Evolutionary conservation across 495 filamentous ascomycete genomes (phyloP).

Genomic region (Penicillium atrosanguineum): DNA sequence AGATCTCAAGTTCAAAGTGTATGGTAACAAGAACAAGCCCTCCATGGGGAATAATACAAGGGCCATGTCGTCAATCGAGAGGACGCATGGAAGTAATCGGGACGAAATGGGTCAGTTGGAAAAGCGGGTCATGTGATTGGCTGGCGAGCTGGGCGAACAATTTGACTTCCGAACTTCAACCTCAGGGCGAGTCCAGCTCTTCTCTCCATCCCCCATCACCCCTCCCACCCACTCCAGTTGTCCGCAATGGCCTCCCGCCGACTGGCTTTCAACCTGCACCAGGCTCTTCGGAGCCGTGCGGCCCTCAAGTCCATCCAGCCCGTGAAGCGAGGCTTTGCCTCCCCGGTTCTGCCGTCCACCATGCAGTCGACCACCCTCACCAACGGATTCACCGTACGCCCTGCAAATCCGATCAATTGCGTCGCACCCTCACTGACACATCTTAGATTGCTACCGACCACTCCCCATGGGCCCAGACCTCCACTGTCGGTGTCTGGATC

Average conservation of each 20-base stretch:
- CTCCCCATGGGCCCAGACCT: conserved; percentile 97
- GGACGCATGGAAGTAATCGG: conserved; percentile 35
- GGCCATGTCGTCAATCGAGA: not conserved
- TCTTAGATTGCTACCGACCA: conserved; percentile 92
- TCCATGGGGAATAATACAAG: not conserved
- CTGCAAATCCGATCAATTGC: conserved; percentile 22
- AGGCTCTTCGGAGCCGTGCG: conserved; percentile 79
- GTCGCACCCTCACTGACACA: conserved; percentile 37
- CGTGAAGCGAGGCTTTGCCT: conserved; percentile 79
- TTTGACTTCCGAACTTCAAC: conserved; percentile 54
- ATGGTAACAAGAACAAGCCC: not conserved
- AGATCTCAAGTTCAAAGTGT: not conserved
- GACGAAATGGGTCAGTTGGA: conserved; percentile 40
- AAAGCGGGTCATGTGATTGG: conserved; percentile 53
- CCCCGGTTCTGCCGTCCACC: conserved; percentile 73
- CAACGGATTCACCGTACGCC: conserved; percentile 92
- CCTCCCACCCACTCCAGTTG: conserved; percentile 26
- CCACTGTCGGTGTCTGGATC: conserved; percentile 98
- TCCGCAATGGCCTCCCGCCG: conserved; percentile 87
- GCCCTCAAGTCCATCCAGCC: conserved; percentile 70
- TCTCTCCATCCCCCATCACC: conserved; percentile 33
- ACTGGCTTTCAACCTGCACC: conserved; percentile 83
- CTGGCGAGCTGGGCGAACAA: conserved; percentile 45
- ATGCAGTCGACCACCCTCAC: conserved; percentile 93
- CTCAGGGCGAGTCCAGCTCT: conserved; percentile 45